A percentile compares a stretch with the other conserved stretches of the same genome.
Evolutionary conservation across 2,329 filamentous ascomycete genomes (phyloP).

Genomic region (Laburnicola sp.): DNA sequence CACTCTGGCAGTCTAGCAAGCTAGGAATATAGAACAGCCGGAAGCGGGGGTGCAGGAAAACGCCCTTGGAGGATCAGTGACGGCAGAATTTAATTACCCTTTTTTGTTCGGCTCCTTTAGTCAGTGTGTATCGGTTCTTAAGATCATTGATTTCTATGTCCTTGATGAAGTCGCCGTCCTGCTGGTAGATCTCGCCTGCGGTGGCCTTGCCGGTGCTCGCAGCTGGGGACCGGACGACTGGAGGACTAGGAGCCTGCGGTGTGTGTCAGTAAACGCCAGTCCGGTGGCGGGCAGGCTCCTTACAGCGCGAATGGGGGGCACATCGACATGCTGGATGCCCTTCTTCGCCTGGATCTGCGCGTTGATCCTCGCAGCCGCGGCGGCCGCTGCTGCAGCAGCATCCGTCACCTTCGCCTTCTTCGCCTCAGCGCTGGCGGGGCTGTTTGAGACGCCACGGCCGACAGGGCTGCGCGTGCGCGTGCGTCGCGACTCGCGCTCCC

Average conservation of each 20-base stretch:
- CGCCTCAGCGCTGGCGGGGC: slow-evolving; percentile 50
- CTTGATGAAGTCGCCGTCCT: slow-evolving; percentile 97
- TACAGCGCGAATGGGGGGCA: slow-evolving; percentile 74
- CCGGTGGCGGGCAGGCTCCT: slow-evolving; percentile 18
- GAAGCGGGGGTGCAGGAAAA: slow-evolving; percentile 33
- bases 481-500: slow-evolving; percentile 68
- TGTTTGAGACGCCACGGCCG: slow-evolving; percentile 52
- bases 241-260: slow-evolving; percentile 51
- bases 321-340: slow-evolving; percentile 86
- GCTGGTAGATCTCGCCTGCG: slow-evolving; percentile 84
- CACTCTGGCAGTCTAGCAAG: slow-evolving; percentile 60
- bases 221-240: slow-evolving; percentile 58
- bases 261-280: slow-evolving; percentile 24
- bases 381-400: slow-evolving; percentile 76
- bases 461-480: slow-evolving; percentile 87
- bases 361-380: slow-evolving; percentile 63
- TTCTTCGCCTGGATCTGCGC: slow-evolving; percentile 64
- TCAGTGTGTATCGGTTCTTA: slow-evolving; percentile 94
- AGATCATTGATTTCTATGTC: slow-evolving; percentile 99
- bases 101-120: slow-evolving; percentile 96
- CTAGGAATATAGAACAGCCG: slow-evolving; percentile 32
- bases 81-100: slow-evolving; percentile 89
- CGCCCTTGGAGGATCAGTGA: slow-evolving; percentile 65
- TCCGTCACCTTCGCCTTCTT: slow-evolving; percentile 64
- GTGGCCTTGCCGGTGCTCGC: slow-evolving; percentile 52